Evolutionary conservation across 2,329 filamentous ascomycete genomes (phyloP).

Genomic region (Cordyceps cicadae): DNA sequence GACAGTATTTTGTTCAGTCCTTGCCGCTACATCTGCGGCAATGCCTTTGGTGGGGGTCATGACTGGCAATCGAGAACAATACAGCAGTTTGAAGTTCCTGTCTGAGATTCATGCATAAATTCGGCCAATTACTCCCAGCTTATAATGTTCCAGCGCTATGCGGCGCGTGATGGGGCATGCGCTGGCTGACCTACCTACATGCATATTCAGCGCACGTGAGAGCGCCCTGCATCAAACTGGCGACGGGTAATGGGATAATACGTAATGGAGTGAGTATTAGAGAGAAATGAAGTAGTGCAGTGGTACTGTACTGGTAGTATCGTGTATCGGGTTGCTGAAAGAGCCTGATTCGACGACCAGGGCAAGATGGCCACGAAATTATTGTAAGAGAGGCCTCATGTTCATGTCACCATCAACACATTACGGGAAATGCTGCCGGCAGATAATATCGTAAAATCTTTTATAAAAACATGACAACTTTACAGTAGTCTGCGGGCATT

Average conservation of each 20-base stretch:
- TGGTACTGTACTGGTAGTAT: not conserved
- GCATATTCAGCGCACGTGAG: conserved; percentile 1
- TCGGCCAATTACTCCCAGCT: not conserved
- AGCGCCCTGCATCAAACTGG: not conserved
- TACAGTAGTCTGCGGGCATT: conserved; percentile 1
- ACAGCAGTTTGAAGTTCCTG: not conserved
- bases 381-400: too few species aligned
- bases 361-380: too few species aligned
- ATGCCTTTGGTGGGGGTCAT: not conserved
- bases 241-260: not conserved
- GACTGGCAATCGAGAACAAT: not conserved
- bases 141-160: not conserved
- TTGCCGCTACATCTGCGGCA: not conserved
- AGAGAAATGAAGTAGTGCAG: not conserved
- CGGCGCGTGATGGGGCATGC: not conserved
- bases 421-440: too few species aligned
- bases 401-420: too few species aligned
- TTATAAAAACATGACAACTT: conserved; percentile 4
- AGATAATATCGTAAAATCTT: not conserved
- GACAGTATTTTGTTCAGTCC: too few species aligned
- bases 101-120: conserved; percentile 6
- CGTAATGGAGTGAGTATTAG: not conserved
- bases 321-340: too few species aligned
- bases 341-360: too few species aligned
- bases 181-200: not conserved